phyloP scores from a whole-genome alignment of 2,329 filamentous ascomycete species.

The Thermochaetoides dissita region DNA sequence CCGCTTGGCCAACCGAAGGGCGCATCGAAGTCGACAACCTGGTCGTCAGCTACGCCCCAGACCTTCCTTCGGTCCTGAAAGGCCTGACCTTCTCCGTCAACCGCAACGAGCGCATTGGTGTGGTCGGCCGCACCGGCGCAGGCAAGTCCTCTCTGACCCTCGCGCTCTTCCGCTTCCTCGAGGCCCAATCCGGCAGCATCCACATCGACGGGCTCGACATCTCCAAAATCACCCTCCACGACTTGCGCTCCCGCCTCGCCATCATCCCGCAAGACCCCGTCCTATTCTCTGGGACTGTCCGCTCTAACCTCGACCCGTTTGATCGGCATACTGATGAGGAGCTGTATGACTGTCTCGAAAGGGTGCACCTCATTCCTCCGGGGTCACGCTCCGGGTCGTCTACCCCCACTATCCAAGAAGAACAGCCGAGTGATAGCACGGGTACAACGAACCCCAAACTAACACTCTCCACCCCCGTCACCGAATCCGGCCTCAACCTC shows the following conservation, averaged over 20 bases:
- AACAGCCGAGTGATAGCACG: background rate
- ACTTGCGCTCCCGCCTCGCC: conserved; percentile 57
- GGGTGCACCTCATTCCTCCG: conserved; percentile 46
- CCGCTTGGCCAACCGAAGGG: conserved; percentile 63
- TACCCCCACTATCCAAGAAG: conserved; percentile 20
- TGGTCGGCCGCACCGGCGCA: conserved; percentile 64
- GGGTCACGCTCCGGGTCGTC: conserved; percentile 27
- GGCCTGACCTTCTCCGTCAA: conserved; percentile 53
- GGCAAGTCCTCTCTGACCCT: conserved; percentile 66
- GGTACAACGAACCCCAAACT: conserved; percentile 45
- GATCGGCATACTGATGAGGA: conserved; percentile 54
- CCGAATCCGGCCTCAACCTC: conserved; percentile 60
- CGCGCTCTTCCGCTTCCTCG: conserved; percentile 65
- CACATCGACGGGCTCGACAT: conserved; percentile 63
- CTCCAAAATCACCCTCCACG: conserved; percentile 53
- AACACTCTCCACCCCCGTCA: conserved; percentile 47
- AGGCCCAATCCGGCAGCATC: conserved; percentile 51
- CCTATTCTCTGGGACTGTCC: conserved; percentile 64
- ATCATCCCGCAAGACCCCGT: conserved; percentile 78
- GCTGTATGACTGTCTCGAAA: conserved; percentile 53
- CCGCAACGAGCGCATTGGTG: conserved; percentile 56
- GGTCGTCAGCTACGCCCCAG: conserved; percentile 56
- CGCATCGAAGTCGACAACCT: conserved; percentile 59
- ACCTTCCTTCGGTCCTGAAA: conserved; percentile 57
- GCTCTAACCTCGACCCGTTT: conserved; percentile 67